Evolutionary conservation across 2,329 filamentous ascomycete genomes (phyloP), one percentile per base, ranked within the genome.

Genomic region (Penicillium glabrum): DNA sequence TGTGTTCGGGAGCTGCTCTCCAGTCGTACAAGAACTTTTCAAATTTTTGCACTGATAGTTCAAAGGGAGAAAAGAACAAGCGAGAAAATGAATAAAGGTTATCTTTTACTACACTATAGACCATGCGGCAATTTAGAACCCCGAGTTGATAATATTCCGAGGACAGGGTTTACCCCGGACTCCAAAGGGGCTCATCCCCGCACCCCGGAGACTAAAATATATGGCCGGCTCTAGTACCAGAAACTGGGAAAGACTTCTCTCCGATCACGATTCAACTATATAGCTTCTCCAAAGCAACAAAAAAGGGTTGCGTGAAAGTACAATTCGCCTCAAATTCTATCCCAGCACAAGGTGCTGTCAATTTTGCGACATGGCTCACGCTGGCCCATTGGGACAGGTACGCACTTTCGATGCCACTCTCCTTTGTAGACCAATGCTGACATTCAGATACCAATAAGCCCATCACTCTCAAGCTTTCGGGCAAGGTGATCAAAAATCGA

Each of bases 401-500:
- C 9, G 37, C 37, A 41, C 10, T 41, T 21, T 21, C 19, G 14
- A 8, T 4, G 19, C 19, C 37, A 41, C 37, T 2, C 9, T 41
- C 10, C 10, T 41, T 9, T 6, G 4, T 11, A 14, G 21, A 5
- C 10, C 8, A 7, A 41, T 21, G 19, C 37, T 41, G 19, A 41
- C 8, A 11, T n/a, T 19, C n/a, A 19, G 3, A 0, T 2, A 41
- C 37, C n/a, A 9, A 11, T 9, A 19, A 41, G 37, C 37, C 37
- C 6, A 41, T 41, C 37, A 41, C 37, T 2, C 37, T 41, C 8
- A 55, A 62, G 31, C 51, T 66, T 7, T 66, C 64, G 1, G 64
- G 64, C 11, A 66, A 66, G 41, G 59, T 63, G 3, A 66, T 66
- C 43, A 49, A 44, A 9, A 66, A 63, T 37, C 58, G 63, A 11